Evolutionary conservation across 192 early-diverging fungal genomes (phyloP).

Genomic region (Gamsiella multidivaricata): DNA sequence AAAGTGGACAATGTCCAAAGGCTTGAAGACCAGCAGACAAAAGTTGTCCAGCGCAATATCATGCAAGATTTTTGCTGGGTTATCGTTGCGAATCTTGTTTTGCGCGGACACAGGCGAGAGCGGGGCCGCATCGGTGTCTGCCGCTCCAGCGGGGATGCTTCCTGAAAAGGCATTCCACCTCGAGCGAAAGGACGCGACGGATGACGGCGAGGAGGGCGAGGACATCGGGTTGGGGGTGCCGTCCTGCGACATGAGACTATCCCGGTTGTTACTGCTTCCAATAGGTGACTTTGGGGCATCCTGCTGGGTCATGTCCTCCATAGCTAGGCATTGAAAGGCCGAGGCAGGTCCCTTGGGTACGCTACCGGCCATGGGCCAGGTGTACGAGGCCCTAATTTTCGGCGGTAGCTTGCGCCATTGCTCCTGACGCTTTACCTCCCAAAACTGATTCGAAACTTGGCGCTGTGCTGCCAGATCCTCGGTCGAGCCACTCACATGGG

Average conservation of each 20-base stretch:
- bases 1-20: conserved; percentile 69
- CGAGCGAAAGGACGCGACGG: conserved; percentile 45
- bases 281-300: neutral
- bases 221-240: conserved; percentile 36
- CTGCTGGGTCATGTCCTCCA: conserved; percentile 63
- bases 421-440: conserved; percentile 70
- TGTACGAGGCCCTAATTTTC: conserved; percentile 70
- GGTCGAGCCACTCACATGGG: conserved; percentile 21
- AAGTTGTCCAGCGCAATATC: conserved; percentile 82
- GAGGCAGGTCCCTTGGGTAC: conserved; percentile 54
- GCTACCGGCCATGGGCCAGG: conserved; percentile 77
- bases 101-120: neutral
- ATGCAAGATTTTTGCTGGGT: conserved; percentile 68
- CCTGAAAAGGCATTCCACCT: conserved; percentile 31
- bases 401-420: conserved; percentile 69
- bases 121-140: neutral
- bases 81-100: conserved; percentile 50
- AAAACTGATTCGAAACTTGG: conserved; percentile 64
- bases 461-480: conserved; percentile 27
- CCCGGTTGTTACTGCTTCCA: conserved; percentile 10
- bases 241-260: conserved; percentile 48
- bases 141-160: neutral
- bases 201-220: conserved; percentile 45
- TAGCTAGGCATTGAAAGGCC: conserved; percentile 68
- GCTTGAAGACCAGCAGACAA: conserved; percentile 76